Evolutionary conservation across 192 early-diverging fungal genomes (phyloP), one percentile per base, ranked within the genome.

Genomic region (Piromyces finnis): DNA sequence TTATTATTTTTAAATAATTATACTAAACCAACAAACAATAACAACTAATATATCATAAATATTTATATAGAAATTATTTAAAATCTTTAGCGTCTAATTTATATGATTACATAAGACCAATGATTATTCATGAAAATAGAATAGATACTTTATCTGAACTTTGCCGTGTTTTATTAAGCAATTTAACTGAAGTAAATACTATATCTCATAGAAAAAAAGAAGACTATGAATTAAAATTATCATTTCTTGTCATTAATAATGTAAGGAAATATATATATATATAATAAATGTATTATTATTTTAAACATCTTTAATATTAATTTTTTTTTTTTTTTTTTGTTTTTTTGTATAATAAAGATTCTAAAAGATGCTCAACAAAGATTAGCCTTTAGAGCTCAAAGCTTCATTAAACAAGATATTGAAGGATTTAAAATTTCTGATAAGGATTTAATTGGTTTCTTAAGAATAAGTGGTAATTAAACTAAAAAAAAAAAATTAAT

Each of bases 351-450:
- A 29, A 87, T 87, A 32, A 89, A 93, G 79, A 93, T 98, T 78
- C 84, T 98, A 77, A 88, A 95, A 84, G 97, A 97, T 86, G 85
- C 95, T 9, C 97, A 98, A 84, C 89, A 91, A 79, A 84, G 95
- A 22, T 90, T 98, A 32, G 94, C 92, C 12, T 98, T 96, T 87
- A 89, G 95, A 41, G 92, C 94, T 6, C 90, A 96, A 85, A 83
- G 87, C 29, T 97, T 88, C 84, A 94, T 97, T 35, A 88, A 89
- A 18, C 85, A 84, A 78, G 92, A 95, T 81, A 95, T 96, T 80
- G 90, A 92, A 83, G 86, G 85, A 29, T 96, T 91, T 87, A 90
- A 88, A 41, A 90, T 93, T 29, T 86, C 90, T 27, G 88, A 93
- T 0, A 84, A 90, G 36, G 94, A 95, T 78, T 83, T 96, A 79